Conservation (phyloP, 495 filamentous ascomycete genomes). For the Thermochaetoides thermophila region DNA sequence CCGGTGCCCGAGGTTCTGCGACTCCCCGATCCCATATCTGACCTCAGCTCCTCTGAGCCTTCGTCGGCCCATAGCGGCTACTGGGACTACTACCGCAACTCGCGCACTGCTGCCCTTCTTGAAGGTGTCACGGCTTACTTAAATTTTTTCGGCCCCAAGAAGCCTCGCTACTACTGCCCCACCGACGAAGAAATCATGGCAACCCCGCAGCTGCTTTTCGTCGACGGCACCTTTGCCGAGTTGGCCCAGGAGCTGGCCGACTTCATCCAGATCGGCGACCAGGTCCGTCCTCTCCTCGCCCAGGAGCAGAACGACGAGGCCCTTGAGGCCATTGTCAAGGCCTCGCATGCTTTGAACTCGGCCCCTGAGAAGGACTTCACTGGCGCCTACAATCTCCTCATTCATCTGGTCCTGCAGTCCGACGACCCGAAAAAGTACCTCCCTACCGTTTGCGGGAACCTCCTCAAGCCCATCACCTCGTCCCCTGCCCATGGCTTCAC, state of each 20-base stretch:
- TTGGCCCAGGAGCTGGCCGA: slow-evolving; percentile 77
- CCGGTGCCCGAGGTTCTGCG: too few relatives aligned
- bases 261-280: slow-evolving; percentile 56
- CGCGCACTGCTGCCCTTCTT: too few relatives aligned
- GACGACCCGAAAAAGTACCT: slow-evolving; percentile 73
- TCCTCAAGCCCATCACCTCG: slow-evolving; percentile 70
- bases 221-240: slow-evolving; percentile 83
- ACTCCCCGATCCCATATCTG: too few relatives aligned
- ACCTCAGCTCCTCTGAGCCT: too few relatives aligned
- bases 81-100: too few relatives aligned
- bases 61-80: too few relatives aligned
- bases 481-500: slow-evolving; percentile 72
- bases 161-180: slow-evolving; percentile 1
- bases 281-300: slow-evolving; percentile 59
- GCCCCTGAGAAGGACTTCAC: slow-evolving; percentile 93
- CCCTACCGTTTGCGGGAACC: slow-evolving; percentile 69
- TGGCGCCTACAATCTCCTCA: slow-evolving; percentile 85
- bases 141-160: slow-evolving; percentile 2
- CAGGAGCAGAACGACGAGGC: slow-evolving; percentile 66
- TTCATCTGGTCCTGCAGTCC: slow-evolving; percentile 79
- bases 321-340: slow-evolving; percentile 73
- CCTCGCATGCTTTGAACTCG: slow-evolving; percentile 53
- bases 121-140: slow-evolving; percentile 4
- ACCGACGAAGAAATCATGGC: slow-evolving; percentile 14
- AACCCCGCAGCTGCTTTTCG: slow-evolving; percentile 46